Base-by-base conservation (phyloP, 495 filamentous ascomycete species). In the Amorphotheca resinae region DNA sequence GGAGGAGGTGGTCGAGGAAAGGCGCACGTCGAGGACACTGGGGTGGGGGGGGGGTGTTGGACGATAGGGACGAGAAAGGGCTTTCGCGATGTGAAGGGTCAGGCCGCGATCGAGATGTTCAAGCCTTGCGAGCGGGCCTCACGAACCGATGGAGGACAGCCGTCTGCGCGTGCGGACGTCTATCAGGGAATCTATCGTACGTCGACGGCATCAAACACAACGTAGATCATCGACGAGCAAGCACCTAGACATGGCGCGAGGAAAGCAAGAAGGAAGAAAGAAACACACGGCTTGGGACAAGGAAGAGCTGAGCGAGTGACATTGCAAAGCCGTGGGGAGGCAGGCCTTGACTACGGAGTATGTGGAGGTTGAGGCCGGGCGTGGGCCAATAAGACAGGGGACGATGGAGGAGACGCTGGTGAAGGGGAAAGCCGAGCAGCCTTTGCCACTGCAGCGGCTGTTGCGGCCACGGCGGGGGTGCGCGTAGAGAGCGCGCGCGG, bases 181-280 rank as follows among this genome's bases (percentile, higher is more conserved):
- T 14, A 15, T n/a, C 11, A 15, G 31, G 6, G 12, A 15, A 14
- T 14, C 16, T 14, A 11, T 33, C 26, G 12, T 39, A 22, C 22
- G 22, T n/a, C n/a, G n/a, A n/a, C n/a, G n/a, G n/a, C n/a, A n/a
- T n/a, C n/a, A n/a, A n/a, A n/a, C n/a, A n/a, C n/a, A n/a, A n/a
- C n/a, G n/a, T n/a, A n/a, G n/a, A n/a, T n/a, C n/a, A n/a, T n/a
- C n/a, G n/a, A n/a, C n/a, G n/a, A n/a, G n/a, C n/a, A 30, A 31
- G 26, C 20, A 25, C 48, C 44, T 48, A 48, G 44, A 44, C 49
- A 51, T 46, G 43, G 43, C 49, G 49, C 46, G 34, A 36, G 40
- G 22, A 32, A 17, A 40, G 4, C 33, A 17, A 39, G 40, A 44
- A 28, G 38, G 43, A 33, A n/a, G n/a, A n/a, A 21, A 23, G 22